Percentiles rank a stretch among this genome's conserved stretches.
phyloP scores from a whole-genome alignment of 176 grass and related monocot species.

The Musa itinerans region DNA sequence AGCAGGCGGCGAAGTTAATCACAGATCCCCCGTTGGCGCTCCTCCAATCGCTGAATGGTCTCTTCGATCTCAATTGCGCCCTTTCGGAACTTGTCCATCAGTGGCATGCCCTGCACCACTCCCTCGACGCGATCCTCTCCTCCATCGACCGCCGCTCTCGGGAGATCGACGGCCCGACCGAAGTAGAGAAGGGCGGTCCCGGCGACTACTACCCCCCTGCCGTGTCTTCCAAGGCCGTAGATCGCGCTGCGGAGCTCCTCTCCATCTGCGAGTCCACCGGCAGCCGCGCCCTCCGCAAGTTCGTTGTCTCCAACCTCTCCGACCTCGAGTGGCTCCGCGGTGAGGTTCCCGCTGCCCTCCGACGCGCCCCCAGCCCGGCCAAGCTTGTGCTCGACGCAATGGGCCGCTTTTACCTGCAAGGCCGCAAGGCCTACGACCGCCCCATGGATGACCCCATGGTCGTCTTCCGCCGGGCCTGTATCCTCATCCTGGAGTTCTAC shows the following conservation, averaged over 20 bases:
- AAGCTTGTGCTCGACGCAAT: constrained; percentile 38
- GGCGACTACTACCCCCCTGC: not conserved
- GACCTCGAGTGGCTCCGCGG: constrained; percentile 36
- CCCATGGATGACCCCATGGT: constrained; percentile 23
- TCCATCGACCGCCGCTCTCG: constrained; percentile 16
- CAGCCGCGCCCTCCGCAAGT: constrained; percentile 29
- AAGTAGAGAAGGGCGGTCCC: not conserved
- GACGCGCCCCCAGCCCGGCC: constrained; percentile 32
- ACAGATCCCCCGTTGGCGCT: not conserved
- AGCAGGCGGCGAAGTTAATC: not conserved
- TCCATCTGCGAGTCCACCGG: constrained; percentile 29
- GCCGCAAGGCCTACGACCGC: constrained; percentile 16
- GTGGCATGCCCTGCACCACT: constrained; percentile 31
- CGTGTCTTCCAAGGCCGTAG: not conserved
- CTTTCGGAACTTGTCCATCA: constrained; percentile 37
- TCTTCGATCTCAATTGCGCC: constrained; percentile 22
- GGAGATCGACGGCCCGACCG: not conserved
- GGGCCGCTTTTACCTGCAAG: constrained; percentile 41
- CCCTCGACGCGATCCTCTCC: constrained; percentile 33
- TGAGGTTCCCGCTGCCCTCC: constrained; percentile 26
- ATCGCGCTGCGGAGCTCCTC: constrained; percentile 8
- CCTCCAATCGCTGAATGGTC: constrained; percentile 8
- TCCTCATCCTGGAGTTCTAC: constrained; percentile 55
- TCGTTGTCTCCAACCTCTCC: constrained; percentile 18
- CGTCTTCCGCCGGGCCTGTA: constrained; percentile 27